These are phyloP conservation scores for Selaginella tamariscina DNA, from an alignment of 75 land plant genomes.

Conservation along the genomic window DNA sequence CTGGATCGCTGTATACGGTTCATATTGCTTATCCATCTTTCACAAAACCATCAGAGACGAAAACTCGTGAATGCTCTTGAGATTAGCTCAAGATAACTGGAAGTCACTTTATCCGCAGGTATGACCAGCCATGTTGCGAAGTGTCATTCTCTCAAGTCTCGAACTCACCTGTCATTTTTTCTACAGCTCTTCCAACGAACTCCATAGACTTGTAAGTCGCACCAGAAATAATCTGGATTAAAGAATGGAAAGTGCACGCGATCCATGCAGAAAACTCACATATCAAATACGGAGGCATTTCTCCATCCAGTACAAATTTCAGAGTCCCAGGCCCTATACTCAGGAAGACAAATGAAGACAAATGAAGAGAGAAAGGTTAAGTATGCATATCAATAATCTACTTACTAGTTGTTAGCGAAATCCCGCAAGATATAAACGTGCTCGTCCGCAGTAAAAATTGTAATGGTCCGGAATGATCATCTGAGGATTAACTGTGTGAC, in stretches of 20 bases:
- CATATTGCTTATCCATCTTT: neutral
- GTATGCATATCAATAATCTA: constrained; percentile 72
- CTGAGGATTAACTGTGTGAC: constrained; percentile 84
- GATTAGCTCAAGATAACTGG: constrained; percentile 50
- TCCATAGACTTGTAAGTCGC: constrained; percentile 96
- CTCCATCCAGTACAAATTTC: constrained; percentile 92
- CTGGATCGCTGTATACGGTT: neutral
- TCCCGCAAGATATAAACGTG: constrained; percentile 92
- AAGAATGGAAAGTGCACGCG: neutral
- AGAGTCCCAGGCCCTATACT: constrained; percentile 79
- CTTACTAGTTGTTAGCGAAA: constrained; percentile 62
- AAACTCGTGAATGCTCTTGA: neutral
- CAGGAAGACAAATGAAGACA: neutral
- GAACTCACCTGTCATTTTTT: constrained; percentile 42
- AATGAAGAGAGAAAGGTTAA: neutral
- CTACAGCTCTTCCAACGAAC: constrained; percentile 77
- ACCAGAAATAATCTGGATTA: constrained; percentile 45
- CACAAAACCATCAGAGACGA: neutral
- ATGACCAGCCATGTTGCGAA: constrained; percentile 95
- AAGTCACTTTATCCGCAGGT: constrained; percentile 69
- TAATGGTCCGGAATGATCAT: constrained; percentile 94
- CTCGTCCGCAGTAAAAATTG: constrained; percentile 84
- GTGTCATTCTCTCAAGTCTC: constrained; percentile 54
- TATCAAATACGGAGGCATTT: constrained; percentile 83
- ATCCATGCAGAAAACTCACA: constrained; percentile 34